phyloP scores from a whole-genome alignment of 2,329 filamentous ascomycete species.

The Westerdykella sp. region DNA sequence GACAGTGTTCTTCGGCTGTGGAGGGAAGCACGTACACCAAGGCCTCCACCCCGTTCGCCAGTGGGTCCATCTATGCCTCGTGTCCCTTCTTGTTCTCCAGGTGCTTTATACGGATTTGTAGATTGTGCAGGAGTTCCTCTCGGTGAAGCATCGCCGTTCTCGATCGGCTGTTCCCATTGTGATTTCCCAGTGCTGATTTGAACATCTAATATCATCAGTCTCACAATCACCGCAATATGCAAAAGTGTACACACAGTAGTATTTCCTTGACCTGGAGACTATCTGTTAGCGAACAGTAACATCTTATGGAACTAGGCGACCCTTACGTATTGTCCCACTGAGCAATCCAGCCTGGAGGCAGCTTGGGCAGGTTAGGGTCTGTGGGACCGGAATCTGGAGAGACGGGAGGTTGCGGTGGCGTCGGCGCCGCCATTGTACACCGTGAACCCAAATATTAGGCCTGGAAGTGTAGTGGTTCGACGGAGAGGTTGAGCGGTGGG shows the following conservation, averaged over 20 bases:
- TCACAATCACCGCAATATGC: neutral
- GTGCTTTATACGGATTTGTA: slow-evolving; percentile 58
- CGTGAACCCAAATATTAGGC: neutral
- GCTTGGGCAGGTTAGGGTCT: slow-evolving; percentile 33
- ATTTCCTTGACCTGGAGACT: slow-evolving; percentile 32
- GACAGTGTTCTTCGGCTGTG: slow-evolving; percentile 15
- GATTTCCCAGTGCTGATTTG: slow-evolving; percentile 65
- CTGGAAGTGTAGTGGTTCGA: neutral
- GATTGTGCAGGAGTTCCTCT: slow-evolving; percentile 36
- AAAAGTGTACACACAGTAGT: slow-evolving; percentile 29
- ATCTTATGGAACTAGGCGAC: neutral
- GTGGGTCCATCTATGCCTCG: slow-evolving; percentile 48
- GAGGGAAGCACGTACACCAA: slow-evolving; percentile 52
- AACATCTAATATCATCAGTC: slow-evolving; percentile 41
- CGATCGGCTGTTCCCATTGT: slow-evolving; percentile 67
- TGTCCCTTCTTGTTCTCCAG: slow-evolving; percentile 47
- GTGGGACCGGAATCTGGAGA: slow-evolving; percentile 37
- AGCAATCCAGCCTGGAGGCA: slow-evolving; percentile 37
- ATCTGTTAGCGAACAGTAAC: slow-evolving; percentile 10
- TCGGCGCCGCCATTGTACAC: slow-evolving; percentile 28
- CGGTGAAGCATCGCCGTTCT: slow-evolving; percentile 55
- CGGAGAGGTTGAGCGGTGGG: no score
- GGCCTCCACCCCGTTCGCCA: slow-evolving; percentile 51
- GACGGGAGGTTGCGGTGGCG: slow-evolving; percentile 32
- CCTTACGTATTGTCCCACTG: slow-evolving; percentile 38